These are phyloP conservation scores for Boletales sp. DNA, from an alignment of 768 basidiomycete genomes.

Conservation along the genomic window DNA sequence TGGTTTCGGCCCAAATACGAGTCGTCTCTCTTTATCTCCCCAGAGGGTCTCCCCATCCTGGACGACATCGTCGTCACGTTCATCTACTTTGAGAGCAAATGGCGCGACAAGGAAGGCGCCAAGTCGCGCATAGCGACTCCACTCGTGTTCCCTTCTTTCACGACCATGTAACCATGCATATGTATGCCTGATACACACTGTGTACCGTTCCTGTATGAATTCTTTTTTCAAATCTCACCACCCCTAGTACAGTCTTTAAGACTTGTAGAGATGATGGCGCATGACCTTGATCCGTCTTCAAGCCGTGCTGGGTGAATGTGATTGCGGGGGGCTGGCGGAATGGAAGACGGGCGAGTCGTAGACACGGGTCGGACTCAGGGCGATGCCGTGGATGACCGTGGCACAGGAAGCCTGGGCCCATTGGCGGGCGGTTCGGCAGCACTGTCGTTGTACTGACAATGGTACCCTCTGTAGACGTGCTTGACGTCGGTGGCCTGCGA, in stretches of 20 bases:
- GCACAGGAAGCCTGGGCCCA: too few relatives aligned
- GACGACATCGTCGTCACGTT: conserved; percentile 37
- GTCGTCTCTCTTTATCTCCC: conserved; percentile 25
- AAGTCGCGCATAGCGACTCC: conserved; percentile 4
- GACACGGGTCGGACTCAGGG: too few relatives aligned
- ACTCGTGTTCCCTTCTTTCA: not conserved
- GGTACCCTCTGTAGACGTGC: not conserved
- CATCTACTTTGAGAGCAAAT: conserved; percentile 31
- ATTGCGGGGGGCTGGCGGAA: not conserved
- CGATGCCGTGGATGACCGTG: too few relatives aligned
- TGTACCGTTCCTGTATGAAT: too few relatives aligned
- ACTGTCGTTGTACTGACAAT: not conserved
- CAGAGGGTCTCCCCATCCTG: conserved; percentile 27
- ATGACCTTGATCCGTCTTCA: conserved; percentile 5
- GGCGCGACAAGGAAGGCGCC: conserved; percentile 23
- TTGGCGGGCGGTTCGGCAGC: too few relatives aligned
- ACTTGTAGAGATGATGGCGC: too few relatives aligned
- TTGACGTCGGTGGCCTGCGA: not conserved
- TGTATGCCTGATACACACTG: too few relatives aligned
- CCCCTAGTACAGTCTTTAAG: conserved; percentile 6
- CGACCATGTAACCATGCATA: too few relatives aligned
- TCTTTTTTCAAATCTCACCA: too few relatives aligned
- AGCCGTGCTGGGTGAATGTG: not conserved
- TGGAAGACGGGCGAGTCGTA: not conserved
- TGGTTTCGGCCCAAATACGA: conserved; percentile 12